Evolutionary conservation across 1,139 yeast genomes (phyloP).

Genomic region (Yamadazyma pseudoaaseri): DNA sequence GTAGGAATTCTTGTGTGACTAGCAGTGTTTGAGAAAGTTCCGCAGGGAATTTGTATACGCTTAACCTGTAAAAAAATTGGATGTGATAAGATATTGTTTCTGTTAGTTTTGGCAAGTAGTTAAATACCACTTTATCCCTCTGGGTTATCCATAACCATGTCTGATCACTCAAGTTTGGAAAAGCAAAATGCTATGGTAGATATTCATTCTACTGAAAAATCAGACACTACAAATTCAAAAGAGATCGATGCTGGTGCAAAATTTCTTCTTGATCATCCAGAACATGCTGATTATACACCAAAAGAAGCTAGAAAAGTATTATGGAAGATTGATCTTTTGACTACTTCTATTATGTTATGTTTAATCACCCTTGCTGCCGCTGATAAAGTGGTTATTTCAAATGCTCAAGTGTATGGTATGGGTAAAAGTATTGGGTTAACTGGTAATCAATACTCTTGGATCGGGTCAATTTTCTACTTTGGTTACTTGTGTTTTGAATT

Average conservation of each 20-base stretch:
- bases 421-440: constrained; percentile 16
- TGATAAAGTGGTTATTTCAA: constrained; percentile 18
- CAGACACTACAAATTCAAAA: constrained; percentile 2
- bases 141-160: constrained; percentile 1
- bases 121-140: constrained; percentile 1
- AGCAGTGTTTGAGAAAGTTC: constrained; percentile 1
- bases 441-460: constrained; percentile 20
- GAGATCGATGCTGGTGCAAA: constrained; percentile 20
- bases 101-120: neutral
- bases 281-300: constrained; percentile 20
- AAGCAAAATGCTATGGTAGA: constrained; percentile 3
- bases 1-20: no score
- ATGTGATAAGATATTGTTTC: neutral
- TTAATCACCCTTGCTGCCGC: constrained; percentile 17
- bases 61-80: constrained; percentile 5
- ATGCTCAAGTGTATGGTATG: constrained; percentile 45
- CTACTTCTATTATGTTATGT: constrained; percentile 17
- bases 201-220: neutral
- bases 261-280: constrained; percentile 17
- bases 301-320: constrained; percentile 20
- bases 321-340: constrained; percentile 22
- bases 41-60: constrained; percentile 3
- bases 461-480: constrained; percentile 19
- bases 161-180: constrained; percentile 4
- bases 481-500: constrained; percentile 16